These are phyloP conservation scores for Plasmodium relictum DNA, from an alignment of 169 alveolate genomes.

Conservation along the genomic window DNA sequence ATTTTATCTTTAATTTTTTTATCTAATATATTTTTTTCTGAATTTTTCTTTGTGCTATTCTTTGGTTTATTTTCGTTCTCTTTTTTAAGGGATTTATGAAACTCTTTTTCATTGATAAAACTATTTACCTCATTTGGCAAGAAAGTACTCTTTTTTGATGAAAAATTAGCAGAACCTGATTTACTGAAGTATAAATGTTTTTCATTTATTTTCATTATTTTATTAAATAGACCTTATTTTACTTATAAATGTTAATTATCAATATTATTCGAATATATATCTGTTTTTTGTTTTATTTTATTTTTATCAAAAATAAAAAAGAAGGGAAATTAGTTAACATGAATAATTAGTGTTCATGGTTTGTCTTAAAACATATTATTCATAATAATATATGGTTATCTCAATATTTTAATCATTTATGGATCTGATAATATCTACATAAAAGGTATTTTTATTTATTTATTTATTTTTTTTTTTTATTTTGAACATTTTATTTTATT, in stretches of 20 bases:
- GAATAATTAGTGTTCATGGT: background rate
- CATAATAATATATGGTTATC: background rate
- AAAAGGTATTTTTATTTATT: too few relatives aligned
- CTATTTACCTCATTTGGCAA: conserved; percentile 1
- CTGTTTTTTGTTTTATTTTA: too few relatives aligned
- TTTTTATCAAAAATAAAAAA: too few relatives aligned
- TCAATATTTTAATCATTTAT: background rate
- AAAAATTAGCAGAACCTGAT: background rate
- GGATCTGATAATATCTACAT: too few relatives aligned
- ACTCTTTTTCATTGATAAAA: background rate
- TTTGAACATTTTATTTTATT: background rate
- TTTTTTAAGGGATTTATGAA: background rate
- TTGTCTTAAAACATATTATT: background rate
- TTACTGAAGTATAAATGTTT: background rate
- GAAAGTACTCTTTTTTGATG: conserved; percentile 8
- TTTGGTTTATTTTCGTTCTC: conserved; percentile 14
- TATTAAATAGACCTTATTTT: background rate
- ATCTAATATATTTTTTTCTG: conserved; percentile 1
- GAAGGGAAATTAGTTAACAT: too few relatives aligned
- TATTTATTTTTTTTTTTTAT: too few relatives aligned
- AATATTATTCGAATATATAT: too few relatives aligned
- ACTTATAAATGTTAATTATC: too few relatives aligned
- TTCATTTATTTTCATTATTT: conserved; percentile 19
- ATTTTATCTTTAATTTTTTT: conserved; percentile 1
- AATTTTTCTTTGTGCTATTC: background rate